phyloP scores from a whole-genome alignment of 2,329 filamentous ascomycete species.

The Biscogniauxia mediterranea region DNA sequence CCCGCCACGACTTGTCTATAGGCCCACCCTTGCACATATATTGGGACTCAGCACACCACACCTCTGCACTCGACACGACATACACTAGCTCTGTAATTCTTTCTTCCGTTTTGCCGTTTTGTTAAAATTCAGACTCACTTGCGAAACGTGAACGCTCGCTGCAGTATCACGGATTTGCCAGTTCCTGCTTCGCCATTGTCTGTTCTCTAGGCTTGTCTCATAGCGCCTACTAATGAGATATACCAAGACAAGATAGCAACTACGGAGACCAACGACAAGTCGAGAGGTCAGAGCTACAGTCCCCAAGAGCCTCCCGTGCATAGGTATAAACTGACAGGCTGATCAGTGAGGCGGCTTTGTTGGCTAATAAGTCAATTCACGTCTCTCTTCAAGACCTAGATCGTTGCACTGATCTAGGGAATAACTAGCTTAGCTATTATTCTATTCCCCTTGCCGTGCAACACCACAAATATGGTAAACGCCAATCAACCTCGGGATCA shows the following conservation, averaged over 20 bases:
- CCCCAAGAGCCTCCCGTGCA: constrained; percentile 8
- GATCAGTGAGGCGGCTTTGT: constrained; percentile 12
- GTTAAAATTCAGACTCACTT: background rate
- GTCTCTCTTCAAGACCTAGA: background rate
- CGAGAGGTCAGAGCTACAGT: constrained; percentile 9
- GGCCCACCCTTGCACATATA: constrained; percentile 31
- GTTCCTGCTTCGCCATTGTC: constrained; percentile 13
- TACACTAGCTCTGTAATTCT: constrained; percentile 19
- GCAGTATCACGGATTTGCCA: constrained; percentile 12
- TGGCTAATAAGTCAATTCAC: constrained; percentile 5
- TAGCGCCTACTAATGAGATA: constrained; percentile 15
- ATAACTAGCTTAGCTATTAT: constrained; percentile 16
- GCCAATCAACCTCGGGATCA: constrained; percentile 38
- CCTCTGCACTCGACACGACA: constrained; percentile 16
- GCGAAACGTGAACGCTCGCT: constrained; percentile 4
- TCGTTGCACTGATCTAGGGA: constrained; percentile 11
- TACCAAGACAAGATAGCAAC: constrained; percentile 11
- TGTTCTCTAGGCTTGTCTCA: constrained; percentile 11
- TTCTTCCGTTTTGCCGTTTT: constrained; percentile 4
- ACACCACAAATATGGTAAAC: constrained; percentile 38
- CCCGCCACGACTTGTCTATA: constrained; percentile 19
- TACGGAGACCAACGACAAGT: constrained; percentile 16
- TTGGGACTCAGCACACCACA: constrained; percentile 18
- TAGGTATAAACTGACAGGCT: constrained; percentile 14
- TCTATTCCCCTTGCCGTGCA: constrained; percentile 1